Percentiles rank a stretch among this genome's conserved stretches.
Evolutionary conservation across 176 grass and related monocot genomes (phyloP).

Genomic region (Cocos nucifera): DNA sequence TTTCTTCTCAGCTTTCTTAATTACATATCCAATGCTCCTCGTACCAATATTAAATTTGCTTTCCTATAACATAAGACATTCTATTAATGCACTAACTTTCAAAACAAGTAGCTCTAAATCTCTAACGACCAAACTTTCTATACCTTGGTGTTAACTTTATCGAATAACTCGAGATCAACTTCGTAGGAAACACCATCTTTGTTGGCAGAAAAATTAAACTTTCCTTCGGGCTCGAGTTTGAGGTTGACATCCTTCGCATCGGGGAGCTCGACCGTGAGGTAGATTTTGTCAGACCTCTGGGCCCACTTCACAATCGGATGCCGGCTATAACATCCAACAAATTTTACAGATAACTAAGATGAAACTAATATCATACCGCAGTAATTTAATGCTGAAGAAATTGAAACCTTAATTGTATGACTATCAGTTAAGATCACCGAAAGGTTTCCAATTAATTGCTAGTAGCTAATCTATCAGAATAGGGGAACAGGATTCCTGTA

Average conservation of each 20-base stretch:
- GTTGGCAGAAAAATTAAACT: conserved; percentile 11
- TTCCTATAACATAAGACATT: neutral
- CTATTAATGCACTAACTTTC: no score
- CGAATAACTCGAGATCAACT: conserved; percentile 9
- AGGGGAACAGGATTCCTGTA: no score
- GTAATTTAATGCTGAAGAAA: no score
- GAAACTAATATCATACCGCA: no score
- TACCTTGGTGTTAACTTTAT: conserved; percentile 18
- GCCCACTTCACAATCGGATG: conserved; percentile 21
- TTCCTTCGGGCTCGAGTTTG: conserved; percentile 9
- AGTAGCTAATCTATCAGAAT: no score
- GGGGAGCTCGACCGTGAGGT: conserved; percentile 10
- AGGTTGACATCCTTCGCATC: conserved; percentile 22
- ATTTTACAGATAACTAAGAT: no score
- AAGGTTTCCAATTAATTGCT: no score
- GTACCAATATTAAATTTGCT: conserved; percentile 1
- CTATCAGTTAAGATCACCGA: no score
- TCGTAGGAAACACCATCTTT: neutral
- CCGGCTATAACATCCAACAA: neutral
- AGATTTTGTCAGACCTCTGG: conserved; percentile 13
- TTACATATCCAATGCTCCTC: conserved; percentile 5
- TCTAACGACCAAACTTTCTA: neutral
- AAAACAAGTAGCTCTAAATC: no score
- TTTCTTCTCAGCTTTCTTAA: conserved; percentile 17
- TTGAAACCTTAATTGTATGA: no score